phyloP scores from a whole-genome alignment of 2,329 filamentous ascomycete genomes.

The Microsporum canis region DNA sequence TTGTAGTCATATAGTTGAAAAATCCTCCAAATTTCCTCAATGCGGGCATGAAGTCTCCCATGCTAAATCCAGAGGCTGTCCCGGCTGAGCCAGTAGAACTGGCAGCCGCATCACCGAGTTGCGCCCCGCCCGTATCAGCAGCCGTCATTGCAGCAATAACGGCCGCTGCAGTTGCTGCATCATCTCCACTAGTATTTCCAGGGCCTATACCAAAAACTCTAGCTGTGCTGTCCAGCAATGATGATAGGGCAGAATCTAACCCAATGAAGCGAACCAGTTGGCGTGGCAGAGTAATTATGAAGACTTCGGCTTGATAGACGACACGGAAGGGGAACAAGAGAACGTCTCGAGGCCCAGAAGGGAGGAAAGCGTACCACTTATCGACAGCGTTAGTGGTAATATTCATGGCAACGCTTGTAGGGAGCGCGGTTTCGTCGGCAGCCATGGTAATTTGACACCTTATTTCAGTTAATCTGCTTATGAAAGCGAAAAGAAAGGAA shows the following conservation, averaged over 20 bases:
- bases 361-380: background rate
- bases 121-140: constrained; percentile 24
- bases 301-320: constrained; percentile 14
- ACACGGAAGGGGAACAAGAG: constrained; percentile 14
- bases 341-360: constrained; percentile 1
- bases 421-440: background rate
- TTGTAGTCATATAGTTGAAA: constrained; percentile 80
- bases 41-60: constrained; percentile 39
- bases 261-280: constrained; percentile 10
- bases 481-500: background rate
- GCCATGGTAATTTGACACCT: background rate
- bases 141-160: constrained; percentile 23
- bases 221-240: constrained; percentile 7
- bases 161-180: constrained; percentile 2
- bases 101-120: constrained; percentile 18
- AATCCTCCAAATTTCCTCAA: constrained; percentile 67
- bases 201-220: constrained; percentile 1
- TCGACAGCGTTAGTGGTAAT: background rate
- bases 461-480: background rate
- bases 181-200: constrained; percentile 4
- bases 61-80: constrained; percentile 22
- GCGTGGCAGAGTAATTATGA: constrained; percentile 13
- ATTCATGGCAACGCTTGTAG: background rate
- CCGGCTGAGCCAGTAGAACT: constrained; percentile 19
- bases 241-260: constrained; percentile 8